These are phyloP conservation scores for Carex sylvatica DNA, from an alignment of 202 grass and related monocot species.

Conservation along the genomic window DNA sequence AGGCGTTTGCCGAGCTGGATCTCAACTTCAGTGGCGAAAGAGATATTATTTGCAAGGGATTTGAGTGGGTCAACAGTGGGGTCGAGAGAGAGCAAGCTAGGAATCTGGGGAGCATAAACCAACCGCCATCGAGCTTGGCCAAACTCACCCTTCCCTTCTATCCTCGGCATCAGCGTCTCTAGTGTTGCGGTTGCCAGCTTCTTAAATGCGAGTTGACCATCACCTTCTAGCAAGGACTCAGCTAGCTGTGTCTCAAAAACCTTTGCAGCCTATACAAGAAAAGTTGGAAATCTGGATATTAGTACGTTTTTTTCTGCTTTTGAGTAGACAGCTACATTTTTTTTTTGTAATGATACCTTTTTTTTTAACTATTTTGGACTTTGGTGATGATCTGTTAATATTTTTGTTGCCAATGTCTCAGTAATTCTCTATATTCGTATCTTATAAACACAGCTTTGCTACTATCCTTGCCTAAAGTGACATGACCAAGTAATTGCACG, in stretches of 20 bases:
- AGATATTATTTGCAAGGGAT: slow-evolving; percentile 96
- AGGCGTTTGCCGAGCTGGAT: slow-evolving; percentile 88
- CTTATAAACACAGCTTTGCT: neutral
- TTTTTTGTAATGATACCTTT: neutral
- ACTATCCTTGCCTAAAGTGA: neutral
- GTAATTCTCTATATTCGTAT: neutral
- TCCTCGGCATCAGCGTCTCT: slow-evolving; percentile 94
- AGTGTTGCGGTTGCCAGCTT: slow-evolving; percentile 93
- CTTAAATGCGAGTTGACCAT: slow-evolving; percentile 97
- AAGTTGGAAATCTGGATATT: neutral
- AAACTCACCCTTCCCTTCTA: slow-evolving; percentile 96
- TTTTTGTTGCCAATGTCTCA: neutral
- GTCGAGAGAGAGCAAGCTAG: slow-evolving; percentile 90
- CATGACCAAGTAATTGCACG: neutral
- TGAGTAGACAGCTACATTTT: neutral
- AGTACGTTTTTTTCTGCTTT: neutral
- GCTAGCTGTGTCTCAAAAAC: slow-evolving; percentile 90
- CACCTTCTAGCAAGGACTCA: slow-evolving; percentile 87
- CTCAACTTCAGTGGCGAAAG: slow-evolving; percentile 95
- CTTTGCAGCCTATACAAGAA: slow-evolving; percentile 73
- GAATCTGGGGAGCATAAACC: slow-evolving; percentile 89
- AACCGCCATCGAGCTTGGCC: slow-evolving; percentile 91
- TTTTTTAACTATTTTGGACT: neutral
- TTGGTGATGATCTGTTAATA: neutral
- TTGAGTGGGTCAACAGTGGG: slow-evolving; percentile 90